Evolutionary conservation across 2,329 filamentous ascomycete species (phyloP), one percentile per base, ranked within the genome.

Genomic region (Phymatotrichopsis omnivora): DNA sequence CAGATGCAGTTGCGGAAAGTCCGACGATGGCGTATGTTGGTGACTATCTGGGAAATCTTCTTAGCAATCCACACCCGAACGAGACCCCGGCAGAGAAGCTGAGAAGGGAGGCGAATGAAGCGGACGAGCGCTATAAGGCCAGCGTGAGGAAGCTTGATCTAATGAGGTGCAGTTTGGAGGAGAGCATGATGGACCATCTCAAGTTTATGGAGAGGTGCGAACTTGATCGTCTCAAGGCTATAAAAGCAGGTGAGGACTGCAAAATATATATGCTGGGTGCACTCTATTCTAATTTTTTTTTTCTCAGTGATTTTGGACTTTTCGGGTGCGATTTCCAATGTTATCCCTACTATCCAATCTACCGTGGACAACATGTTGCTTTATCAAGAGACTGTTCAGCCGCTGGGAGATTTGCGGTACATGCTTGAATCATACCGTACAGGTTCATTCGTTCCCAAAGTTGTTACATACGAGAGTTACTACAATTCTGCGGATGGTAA

Each of bases 291-390:
- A n/a, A n/a, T n/a, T 14, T 14, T 38, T 17, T 39, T 30, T 19
- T 25, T 8, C 24, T 30, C 3, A 37, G 93, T 98, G 41, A 81
- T 98, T 52, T 75, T 98, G 32, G 93, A 98, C 66, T 96, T 98
- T 64, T 95, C 89, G 4, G 91, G 91, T 34, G 86, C 89, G 28
- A 84, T 98, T 63, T 89, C 89, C 71, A 98, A 98, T 60, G 89
- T 95, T 58, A 96, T 98, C 53, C 93, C 91, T 14, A 93, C 84
- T 60, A 69, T 98, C 52, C 91, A 96, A 65, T 89, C 89, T 48
- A 86, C 87, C 0, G 86, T 98, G 19, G 91, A 98, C 67, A 86
- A 93, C 62, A 95, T 98, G 87, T 86, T 98, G 79, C 73, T 98
- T 35, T 98, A 93, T 67, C 91, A 98, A 64, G 91, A 98, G 69